These are phyloP conservation scores for Dioszegia aurantiaca DNA, from an alignment of 768 basidiomycete species.

Conservation along the genomic window DNA sequence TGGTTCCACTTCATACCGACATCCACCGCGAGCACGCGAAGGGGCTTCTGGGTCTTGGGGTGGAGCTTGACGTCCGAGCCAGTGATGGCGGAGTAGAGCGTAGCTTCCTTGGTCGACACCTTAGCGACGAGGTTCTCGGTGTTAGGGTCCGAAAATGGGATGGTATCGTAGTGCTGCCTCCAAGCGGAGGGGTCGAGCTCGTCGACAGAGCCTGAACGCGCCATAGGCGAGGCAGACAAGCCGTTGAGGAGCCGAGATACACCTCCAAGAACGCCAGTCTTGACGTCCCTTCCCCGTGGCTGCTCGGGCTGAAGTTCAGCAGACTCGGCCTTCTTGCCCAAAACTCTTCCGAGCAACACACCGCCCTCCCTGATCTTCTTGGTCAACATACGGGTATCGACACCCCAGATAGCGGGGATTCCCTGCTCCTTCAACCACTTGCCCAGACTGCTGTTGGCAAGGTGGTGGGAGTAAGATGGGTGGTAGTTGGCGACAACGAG, in stretches of 20 bases:
- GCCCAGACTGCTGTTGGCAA: conserved; percentile 80
- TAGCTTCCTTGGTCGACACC: conserved; percentile 72
- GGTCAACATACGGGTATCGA: conserved; percentile 94
- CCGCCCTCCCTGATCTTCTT: conserved; percentile 95
- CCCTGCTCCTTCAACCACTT: conserved; percentile 93
- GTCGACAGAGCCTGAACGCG: conserved; percentile 52
- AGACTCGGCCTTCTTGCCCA: conserved; percentile 61
- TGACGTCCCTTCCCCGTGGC: conserved; percentile 41
- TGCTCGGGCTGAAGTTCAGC: conserved; percentile 13
- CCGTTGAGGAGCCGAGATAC: conserved; percentile 43
- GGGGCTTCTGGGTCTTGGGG: conserved; percentile 66
- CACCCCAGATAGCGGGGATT: conserved; percentile 88
- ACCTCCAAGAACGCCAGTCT: conserved; percentile 43
- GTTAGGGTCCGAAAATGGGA: conserved; percentile 87
- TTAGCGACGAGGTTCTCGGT: conserved; percentile 81
- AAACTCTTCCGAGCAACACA: conserved; percentile 79
- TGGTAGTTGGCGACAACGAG: conserved; percentile 92
- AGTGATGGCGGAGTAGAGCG: conserved; percentile 63
- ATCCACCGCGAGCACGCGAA: conserved; percentile 86
- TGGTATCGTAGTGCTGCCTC: conserved; percentile 76
- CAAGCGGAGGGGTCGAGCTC: conserved; percentile 55
- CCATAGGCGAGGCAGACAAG: conserved; percentile 30
- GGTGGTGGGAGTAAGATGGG: conserved; percentile 79
- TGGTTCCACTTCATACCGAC: conserved; percentile 99
- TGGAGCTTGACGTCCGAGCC: conserved; percentile 61